Base-by-base conservation (phyloP, 2,329 filamentous ascomycete species). In the Periconia sp. region DNA sequence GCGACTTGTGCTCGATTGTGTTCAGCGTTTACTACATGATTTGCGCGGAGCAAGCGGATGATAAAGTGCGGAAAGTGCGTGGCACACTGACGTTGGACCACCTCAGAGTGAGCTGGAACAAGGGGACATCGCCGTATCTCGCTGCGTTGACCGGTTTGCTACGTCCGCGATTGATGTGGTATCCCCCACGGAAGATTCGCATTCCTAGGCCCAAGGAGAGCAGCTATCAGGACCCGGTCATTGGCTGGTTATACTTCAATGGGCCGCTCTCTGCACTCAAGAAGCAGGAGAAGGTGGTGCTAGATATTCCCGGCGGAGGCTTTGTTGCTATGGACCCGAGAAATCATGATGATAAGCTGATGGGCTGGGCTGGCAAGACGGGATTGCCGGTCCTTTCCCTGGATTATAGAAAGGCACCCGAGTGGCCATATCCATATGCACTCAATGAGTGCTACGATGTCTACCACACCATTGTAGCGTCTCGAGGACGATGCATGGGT, bases 281-380 rank as follows among this genome's bases (percentile, higher is more conserved):
- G 59, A 81, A 86, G 29, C 87, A 95, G 63, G 85, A 82, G 36
- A 87, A 87, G 58, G 70, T 99, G 19, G 81, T 99, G 1, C 66
- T 99, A 24, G 94, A 99, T 68, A 84, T 97, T 3, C 94, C 94
- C 0, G 94, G 94, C 1, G 94, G 94, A 22, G 94, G 94, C 0
- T 99, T 95, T 54, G 92, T 99, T 10, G 92, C 94, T 13, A 99
- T 99, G 94, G 85, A 89, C 45, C 94, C 94, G n/a, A 79, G 94
- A 33, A 89, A 87, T 59, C 91, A 95, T 59, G 94, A 99, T 64
- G 94, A 99, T 69, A 95, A 95, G 70, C 77, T 99, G 13, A 83
- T 96, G 56, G 85, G 88, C 2, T 99, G 94, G 94, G 90, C 94
- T 0, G 88, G 87, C 12, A 92, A 88, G 68, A 89, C 89, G 0